Evolutionary conservation across 495 filamentous ascomycete genomes (phyloP).

Genomic region (Viridothelium virens): DNA sequence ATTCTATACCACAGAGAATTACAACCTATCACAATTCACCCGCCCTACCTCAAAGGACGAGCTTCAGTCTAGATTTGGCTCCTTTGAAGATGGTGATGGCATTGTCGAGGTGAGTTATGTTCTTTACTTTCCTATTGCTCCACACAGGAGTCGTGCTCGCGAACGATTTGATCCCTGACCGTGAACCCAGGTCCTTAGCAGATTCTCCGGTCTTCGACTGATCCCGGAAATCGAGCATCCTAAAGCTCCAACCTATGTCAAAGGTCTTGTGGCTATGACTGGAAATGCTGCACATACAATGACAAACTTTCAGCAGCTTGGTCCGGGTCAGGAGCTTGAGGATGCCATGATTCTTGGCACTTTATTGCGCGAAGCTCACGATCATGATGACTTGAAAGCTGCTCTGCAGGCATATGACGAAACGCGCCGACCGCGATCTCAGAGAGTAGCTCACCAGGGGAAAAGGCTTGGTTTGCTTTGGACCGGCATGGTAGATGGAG

Average conservation of each 20-base stretch:
- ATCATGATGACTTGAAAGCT: background rate
- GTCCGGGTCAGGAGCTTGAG: slow-evolving; percentile 13
- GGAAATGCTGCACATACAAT: slow-evolving; percentile 14
- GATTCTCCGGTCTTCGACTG: slow-evolving; percentile 11
- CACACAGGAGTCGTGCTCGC: too few relatives aligned
- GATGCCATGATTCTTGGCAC: slow-evolving; percentile 12
- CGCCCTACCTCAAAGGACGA: slow-evolving; percentile 4
- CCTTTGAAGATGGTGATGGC: slow-evolving; percentile 8
- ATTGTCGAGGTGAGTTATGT: slow-evolving; percentile 8
- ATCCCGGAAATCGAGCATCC: slow-evolving; percentile 15
- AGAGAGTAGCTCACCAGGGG: background rate
- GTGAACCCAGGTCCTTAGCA: slow-evolving; percentile 3
- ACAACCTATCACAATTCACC: slow-evolving; percentile 11
- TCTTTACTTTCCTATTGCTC: background rate
- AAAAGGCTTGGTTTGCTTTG: slow-evolving; percentile 12
- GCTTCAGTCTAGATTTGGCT: slow-evolving; percentile 9
- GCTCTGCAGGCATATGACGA: slow-evolving; percentile 11
- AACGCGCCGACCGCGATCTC: slow-evolving; percentile 10
- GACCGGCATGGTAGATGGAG: slow-evolving; percentile 11
- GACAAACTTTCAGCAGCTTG: slow-evolving; percentile 15
- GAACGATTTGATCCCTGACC: background rate
- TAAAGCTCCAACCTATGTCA: slow-evolving; percentile 11
- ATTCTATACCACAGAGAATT: slow-evolving; percentile 12
- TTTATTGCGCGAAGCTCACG: background rate
- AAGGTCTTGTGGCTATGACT: slow-evolving; percentile 13